Evolutionary conservation across 1,284 basidiomycete genomes (phyloP).

Genomic region (Trametes hirsuta): DNA sequence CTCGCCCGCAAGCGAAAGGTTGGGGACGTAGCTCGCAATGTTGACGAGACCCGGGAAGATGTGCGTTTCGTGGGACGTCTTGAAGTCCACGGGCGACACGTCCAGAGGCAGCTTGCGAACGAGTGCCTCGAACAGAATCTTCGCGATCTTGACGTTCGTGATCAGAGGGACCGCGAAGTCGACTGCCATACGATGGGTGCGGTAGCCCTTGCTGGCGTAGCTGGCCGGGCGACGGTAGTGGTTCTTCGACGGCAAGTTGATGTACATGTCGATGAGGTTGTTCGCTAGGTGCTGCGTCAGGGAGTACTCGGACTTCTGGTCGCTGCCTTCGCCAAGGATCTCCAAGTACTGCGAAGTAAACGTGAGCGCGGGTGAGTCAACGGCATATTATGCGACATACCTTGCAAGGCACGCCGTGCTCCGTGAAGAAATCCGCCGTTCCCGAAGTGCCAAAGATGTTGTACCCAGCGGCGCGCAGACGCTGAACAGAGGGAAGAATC

Average conservation of each 20-base stretch:
- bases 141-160: conserved; percentile 99
- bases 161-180: conserved; percentile 98
- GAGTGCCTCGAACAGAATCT: conserved; percentile 94
- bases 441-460: conserved; percentile 97
- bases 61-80: conserved; percentile 91
- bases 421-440: conserved; percentile 93
- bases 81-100: conserved; percentile 91
- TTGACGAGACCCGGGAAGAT: conserved; percentile 94
- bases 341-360: conserved; percentile 71
- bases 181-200: conserved; percentile 97
- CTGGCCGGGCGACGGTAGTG: conserved; percentile 96
- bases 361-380: conserved; percentile 4
- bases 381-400: conserved; percentile 40
- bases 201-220: conserved; percentile 97
- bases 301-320: conserved; percentile 95
- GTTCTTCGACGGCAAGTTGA: conserved; percentile 99
- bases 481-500: conserved; percentile 95
- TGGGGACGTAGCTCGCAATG: conserved; percentile 88
- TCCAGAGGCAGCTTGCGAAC: conserved; percentile 88
- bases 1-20: conserved; percentile 60
- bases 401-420: conserved; percentile 86
- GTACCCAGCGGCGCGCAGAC: conserved; percentile 92
- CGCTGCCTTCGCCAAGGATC: conserved; percentile 76
- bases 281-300: conserved; percentile 94
- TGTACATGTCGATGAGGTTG: conserved; percentile 98